A percentile compares a stretch with the other conserved stretches of the same genome.
phyloP scores from a whole-genome alignment of 2,329 filamentous ascomycete species.

The Cordyceps javanica region DNA sequence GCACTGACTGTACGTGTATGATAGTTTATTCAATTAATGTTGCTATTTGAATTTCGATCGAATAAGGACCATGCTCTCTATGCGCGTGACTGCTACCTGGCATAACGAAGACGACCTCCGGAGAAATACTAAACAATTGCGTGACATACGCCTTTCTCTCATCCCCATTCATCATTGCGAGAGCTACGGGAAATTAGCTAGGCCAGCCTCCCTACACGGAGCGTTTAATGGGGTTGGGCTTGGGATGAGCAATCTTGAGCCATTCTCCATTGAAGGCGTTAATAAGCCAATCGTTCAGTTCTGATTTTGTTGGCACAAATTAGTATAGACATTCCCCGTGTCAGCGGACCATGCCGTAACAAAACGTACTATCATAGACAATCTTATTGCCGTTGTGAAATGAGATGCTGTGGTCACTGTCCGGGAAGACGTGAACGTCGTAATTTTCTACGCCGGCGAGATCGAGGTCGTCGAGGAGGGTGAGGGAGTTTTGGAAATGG shows the following conservation, averaged over 20 bases:
- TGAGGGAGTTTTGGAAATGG: constrained; percentile 90
- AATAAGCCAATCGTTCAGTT: constrained; percentile 82
- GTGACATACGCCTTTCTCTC: neutral
- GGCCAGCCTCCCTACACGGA: neutral
- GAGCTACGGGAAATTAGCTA: constrained; percentile 14
- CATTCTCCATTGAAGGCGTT: constrained; percentile 98
- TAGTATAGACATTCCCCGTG: neutral
- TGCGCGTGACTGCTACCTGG: neutral
- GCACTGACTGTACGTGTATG: constrained; percentile 13
- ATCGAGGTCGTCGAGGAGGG: constrained; percentile 80
- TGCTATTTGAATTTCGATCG: constrained; percentile 9
- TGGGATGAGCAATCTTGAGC: constrained; percentile 53
- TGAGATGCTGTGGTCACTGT: constrained; percentile 90
- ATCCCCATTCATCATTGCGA: constrained; percentile 5
- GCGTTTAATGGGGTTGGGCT: constrained; percentile 33
- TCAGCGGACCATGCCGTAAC: neutral
- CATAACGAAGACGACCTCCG: too few species aligned
- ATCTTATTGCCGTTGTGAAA: constrained; percentile 91
- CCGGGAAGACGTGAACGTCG: constrained; percentile 92
- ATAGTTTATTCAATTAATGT: constrained; percentile 14
- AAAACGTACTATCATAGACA: constrained; percentile 81
- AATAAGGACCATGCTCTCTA: neutral
- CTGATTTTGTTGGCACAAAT: constrained; percentile 32
- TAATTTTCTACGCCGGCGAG: constrained; percentile 81
- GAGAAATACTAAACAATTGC: too few species aligned